Evolutionary conservation across 306 rosid genomes (phyloP).

Genomic region (Cucumis hystrix): DNA sequence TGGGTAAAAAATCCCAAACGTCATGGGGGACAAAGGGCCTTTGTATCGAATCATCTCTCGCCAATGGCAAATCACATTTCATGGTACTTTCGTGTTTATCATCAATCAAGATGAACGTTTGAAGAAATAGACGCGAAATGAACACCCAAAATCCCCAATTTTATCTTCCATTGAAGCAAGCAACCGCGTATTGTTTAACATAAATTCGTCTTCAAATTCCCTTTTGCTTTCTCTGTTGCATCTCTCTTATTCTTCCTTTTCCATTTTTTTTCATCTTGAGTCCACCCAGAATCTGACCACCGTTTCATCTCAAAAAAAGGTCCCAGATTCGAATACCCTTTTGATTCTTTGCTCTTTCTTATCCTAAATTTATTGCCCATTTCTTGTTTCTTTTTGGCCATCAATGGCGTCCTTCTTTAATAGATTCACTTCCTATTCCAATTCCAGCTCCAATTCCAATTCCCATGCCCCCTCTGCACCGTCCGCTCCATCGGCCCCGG

Average conservation of each 20-base stretch:
- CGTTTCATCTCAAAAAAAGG: neutral
- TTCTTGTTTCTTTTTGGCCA: neutral
- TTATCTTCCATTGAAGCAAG: neutral
- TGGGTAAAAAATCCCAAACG: too few species aligned
- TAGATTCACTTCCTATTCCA: conserved; percentile 14
- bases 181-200: neutral
- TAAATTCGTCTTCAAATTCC: neutral
- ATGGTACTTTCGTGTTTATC: neutral
- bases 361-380: neutral
- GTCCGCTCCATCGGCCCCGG: neutral
- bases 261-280: conserved; percentile 47
- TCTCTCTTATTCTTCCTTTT: conserved; percentile 45
- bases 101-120: neutral
- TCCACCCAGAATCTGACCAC: conserved; percentile 14
- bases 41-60: neutral
- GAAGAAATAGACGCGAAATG: neutral
- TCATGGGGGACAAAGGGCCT: neutral
- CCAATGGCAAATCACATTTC: neutral
- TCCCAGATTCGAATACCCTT: neutral
- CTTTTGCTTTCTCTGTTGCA: conserved; percentile 41
- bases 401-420: conserved; percentile 36
- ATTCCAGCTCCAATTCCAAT: neutral
- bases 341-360: neutral
- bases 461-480: conserved; percentile 54
- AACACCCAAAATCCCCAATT: neutral